Evolutionary conservation across 768 basidiomycete species (phyloP), one percentile per base, ranked within the genome.

Genomic region (Krasilnikovozyma curviuscula): DNA sequence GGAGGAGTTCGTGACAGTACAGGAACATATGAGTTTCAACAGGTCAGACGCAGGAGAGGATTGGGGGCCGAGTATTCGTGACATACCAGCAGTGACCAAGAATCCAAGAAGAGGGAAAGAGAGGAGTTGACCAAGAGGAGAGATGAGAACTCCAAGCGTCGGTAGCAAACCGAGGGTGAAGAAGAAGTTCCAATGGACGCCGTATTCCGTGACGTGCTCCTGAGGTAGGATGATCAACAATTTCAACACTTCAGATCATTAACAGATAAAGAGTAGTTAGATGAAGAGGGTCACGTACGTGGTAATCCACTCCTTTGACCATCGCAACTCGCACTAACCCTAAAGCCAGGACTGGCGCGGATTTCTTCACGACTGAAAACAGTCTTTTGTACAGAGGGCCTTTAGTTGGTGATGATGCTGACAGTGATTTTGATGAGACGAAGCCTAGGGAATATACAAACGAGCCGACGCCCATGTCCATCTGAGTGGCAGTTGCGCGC

Each of bases 121-220:
- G 4, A 78, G 44, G 19, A 60, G 62, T 13, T 64, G 58, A 38
- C 86, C 70, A 28, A 84, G 23, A 0, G 83, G 81, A 48, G 81
- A 78, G 3, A 88, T 62, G 0, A 75, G 37, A 2, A 78, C 71
- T 58, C 84, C 77, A 12, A 82, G 64, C 3, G 83, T 59, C 0
- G 88, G 88, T 5, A 95, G 61, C 0, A 83, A 55, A 0, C 80
- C 85, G 19, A 97, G 70, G 0, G 93, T 95, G 56, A 97, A 73
- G 71, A 98, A 98, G 66, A 97, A 95, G 62, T 97, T 97, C 93
- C 93, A 98, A 57, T 97, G 91, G 0, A 76, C 75, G 0, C 93
- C 93, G 55, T 97, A 97, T 66, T 98, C 93, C 0, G 88, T 79
- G 46, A 81, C 78, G 51, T 97, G 93, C 68, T 97, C 93, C 89